Conservation (phyloP, 208 protist species). For the Angomonas ambiguus region DNA sequence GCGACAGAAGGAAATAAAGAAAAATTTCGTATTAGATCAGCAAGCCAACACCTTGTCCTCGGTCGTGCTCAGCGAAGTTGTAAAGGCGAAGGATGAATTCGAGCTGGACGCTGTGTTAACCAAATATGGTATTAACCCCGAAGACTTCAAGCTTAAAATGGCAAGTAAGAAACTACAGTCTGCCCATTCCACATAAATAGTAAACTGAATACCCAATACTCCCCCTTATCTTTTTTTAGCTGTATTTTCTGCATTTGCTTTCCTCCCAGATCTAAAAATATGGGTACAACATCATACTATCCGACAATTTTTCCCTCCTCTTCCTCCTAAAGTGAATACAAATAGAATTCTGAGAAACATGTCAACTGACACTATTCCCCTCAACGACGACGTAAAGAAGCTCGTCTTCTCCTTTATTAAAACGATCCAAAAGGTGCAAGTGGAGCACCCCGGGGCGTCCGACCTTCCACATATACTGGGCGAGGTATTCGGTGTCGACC, state of each 20-base stretch:
- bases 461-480: constrained; percentile 54
- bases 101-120: constrained; percentile 48
- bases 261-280: no score
- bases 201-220: background rate
- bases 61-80: constrained; percentile 47
- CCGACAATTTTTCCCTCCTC: background rate
- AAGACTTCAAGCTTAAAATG: constrained; percentile 58
- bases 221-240: background rate
- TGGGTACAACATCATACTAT: no score
- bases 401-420: constrained; percentile 84
- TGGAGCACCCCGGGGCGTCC: constrained; percentile 35
- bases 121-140: constrained; percentile 78
- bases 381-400: constrained; percentile 80
- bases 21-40: constrained; percentile 87
- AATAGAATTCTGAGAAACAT: constrained; percentile 2
- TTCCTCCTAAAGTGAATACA: background rate
- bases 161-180: constrained; percentile 37
- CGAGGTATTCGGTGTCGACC: constrained; percentile 75
- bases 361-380: constrained; percentile 1
- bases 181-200: constrained; percentile 8
- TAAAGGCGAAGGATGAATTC: constrained; percentile 30
- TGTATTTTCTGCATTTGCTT: background rate
- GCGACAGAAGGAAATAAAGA: constrained; percentile 85
- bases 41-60: constrained; percentile 64
- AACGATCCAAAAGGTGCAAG: constrained; percentile 47